phyloP scores from a whole-genome alignment of 2,329 filamentous ascomycete species.

The Aspergillus oerlinghausenensis region DNA sequence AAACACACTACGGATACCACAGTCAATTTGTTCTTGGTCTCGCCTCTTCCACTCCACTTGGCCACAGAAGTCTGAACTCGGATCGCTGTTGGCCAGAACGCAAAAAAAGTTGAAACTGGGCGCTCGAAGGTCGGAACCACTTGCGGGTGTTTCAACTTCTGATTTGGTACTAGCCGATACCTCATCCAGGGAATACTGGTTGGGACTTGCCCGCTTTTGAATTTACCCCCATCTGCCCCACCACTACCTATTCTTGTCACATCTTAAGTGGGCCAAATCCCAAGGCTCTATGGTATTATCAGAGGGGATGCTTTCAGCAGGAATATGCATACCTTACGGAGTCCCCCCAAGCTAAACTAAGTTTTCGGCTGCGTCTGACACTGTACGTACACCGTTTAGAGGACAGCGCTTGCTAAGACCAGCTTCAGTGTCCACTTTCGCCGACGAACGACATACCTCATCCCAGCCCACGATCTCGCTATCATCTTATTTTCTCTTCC shows the following conservation, averaged over 20 bases:
- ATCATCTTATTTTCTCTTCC: slow-evolving; percentile 2
- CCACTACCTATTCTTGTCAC: background rate
- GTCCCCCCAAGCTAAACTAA: background rate
- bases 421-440: background rate
- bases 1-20: too few species aligned
- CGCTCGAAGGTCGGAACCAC: background rate
- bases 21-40: too few species aligned
- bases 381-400: background rate
- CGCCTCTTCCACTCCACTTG: too few species aligned
- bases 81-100: background rate
- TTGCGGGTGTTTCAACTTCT: background rate
- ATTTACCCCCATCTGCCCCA: background rate
- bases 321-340: background rate
- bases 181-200: background rate
- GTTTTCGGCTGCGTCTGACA: too few species aligned
- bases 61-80: too few species aligned
- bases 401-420: background rate
- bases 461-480: slow-evolving; percentile 11
- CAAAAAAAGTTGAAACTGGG: background rate
- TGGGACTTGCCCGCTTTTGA: background rate
- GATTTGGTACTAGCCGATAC: background rate
- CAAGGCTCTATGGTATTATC: background rate
- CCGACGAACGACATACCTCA: slow-evolving; percentile 11
- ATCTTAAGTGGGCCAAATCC: background rate
- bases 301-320: background rate